Conservation (phyloP, 1,284 basidiomycete species). For the Cryptococcus hybrid region DNA sequence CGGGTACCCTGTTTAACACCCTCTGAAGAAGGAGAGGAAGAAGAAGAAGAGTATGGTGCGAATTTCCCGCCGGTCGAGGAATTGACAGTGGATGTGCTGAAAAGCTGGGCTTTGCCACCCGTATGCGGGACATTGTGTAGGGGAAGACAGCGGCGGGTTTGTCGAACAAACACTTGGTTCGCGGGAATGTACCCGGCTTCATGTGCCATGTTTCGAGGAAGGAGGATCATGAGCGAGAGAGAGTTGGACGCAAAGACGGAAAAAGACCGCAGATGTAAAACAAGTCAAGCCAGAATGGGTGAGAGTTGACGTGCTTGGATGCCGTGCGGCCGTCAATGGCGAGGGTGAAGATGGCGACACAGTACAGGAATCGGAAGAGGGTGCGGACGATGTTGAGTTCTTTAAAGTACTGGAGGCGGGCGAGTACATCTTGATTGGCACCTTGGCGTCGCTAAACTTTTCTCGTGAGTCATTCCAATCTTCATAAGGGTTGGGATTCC, state of each 20-base stretch:
- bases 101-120: background rate
- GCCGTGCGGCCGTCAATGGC: slow-evolving; percentile 29
- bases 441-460: slow-evolving; percentile 23
- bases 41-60: background rate
- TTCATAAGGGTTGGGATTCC: background rate
- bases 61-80: background rate
- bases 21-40: background rate
- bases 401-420: slow-evolving; percentile 35
- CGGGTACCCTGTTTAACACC: too few species aligned
- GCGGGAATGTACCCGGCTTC: slow-evolving; percentile 11
- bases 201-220: slow-evolving; percentile 24
- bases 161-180: slow-evolving; percentile 17
- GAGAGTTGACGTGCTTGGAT: slow-evolving; percentile 19
- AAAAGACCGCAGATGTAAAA: slow-evolving; percentile 21
- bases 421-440: slow-evolving; percentile 36
- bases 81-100: slow-evolving; percentile 2
- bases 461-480: background rate
- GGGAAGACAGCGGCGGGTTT: background rate
- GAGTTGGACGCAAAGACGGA: slow-evolving; percentile 29
- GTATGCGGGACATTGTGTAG: background rate
- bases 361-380: slow-evolving; percentile 29
- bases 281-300: slow-evolving; percentile 32
- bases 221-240: slow-evolving; percentile 35
- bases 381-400: slow-evolving; percentile 27
- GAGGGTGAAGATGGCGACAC: slow-evolving; percentile 19